phyloP scores from a whole-genome alignment of 177 flowering plant species.

The Vitis hybrid region DNA sequence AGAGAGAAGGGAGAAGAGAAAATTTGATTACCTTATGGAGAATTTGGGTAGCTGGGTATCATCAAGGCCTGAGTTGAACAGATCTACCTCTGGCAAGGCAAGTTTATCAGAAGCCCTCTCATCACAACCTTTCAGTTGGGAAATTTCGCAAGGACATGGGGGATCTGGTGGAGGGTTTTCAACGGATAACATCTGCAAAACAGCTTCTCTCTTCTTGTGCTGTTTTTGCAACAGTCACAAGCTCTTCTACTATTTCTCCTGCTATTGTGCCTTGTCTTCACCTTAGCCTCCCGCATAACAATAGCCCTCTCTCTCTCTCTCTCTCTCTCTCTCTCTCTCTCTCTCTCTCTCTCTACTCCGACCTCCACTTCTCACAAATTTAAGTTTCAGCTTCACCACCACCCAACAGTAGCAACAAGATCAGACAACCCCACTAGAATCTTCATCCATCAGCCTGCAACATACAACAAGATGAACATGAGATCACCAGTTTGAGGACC shows the following conservation, averaged over 20 bases:
- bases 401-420: conserved; percentile 5
- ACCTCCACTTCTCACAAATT: neutral
- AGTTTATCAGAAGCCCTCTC: conserved; percentile 34
- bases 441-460: conserved; percentile 42
- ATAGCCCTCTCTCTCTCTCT: conserved; percentile 8
- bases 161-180: conserved; percentile 69
- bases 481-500: conserved; percentile 11
- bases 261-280: conserved; percentile 29
- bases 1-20: conserved; percentile 2
- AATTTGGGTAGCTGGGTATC: conserved; percentile 34
- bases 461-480: conserved; percentile 10
- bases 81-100: conserved; percentile 42
- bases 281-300: conserved; percentile 53
- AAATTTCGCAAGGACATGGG: conserved; percentile 29
- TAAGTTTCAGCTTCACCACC: neutral
- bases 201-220: conserved; percentile 55
- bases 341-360: conserved; percentile 4
- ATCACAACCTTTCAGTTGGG: conserved; percentile 34
- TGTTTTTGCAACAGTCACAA: conserved; percentile 51
- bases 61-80: conserved; percentile 21
- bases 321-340: neutral
- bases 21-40: conserved; percentile 56
- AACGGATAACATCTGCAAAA: conserved; percentile 82
- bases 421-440: conserved; percentile 22
- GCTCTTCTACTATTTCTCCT: conserved; percentile 23